Conservation (phyloP, 208 protist genomes). For the Dictyostelium gargantuum region DNA sequence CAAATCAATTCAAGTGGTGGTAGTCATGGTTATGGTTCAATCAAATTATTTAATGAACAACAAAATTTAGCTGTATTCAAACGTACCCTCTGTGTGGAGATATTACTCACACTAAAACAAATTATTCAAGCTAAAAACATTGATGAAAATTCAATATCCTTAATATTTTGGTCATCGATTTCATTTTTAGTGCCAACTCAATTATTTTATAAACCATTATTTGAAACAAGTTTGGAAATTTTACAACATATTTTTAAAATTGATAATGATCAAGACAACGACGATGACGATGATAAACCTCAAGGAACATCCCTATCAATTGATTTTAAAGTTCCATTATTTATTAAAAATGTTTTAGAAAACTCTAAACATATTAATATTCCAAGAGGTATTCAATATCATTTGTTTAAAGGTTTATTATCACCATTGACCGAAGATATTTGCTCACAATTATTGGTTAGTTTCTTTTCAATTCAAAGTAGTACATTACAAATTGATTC, state of each 20-base stretch:
- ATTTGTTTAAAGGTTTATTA: slow-evolving; percentile 42
- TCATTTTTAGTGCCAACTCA: not conserved
- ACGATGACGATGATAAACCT: not conserved
- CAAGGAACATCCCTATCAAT: too few relatives aligned
- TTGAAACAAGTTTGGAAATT: slow-evolving; percentile 1
- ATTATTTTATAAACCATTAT: slow-evolving; percentile 41
- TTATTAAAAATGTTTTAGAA: not conserved
- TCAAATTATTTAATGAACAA: not conserved
- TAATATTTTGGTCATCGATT: slow-evolving; percentile 19
- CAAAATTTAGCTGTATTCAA: not conserved
- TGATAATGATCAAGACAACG: not conserved
- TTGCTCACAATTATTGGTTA: not conserved
- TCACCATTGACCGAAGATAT: not conserved
- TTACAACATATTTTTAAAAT: not conserved
- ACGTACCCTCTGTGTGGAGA: slow-evolving; percentile 25
- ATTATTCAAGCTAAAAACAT: slow-evolving; percentile 28
- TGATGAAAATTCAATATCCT: slow-evolving; percentile 15
- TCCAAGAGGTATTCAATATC: slow-evolving; percentile 51
- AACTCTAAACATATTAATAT: slow-evolving; percentile 1
- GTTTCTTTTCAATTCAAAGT: not conserved
- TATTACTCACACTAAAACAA: slow-evolving; percentile 15
- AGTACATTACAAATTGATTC: not conserved
- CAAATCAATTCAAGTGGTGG: not conserved
- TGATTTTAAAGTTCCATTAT: not conserved
- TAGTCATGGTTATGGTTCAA: not conserved